phyloP scores from a whole-genome alignment of 2,329 filamentous ascomycete species.

The Macrophomina tecta region DNA sequence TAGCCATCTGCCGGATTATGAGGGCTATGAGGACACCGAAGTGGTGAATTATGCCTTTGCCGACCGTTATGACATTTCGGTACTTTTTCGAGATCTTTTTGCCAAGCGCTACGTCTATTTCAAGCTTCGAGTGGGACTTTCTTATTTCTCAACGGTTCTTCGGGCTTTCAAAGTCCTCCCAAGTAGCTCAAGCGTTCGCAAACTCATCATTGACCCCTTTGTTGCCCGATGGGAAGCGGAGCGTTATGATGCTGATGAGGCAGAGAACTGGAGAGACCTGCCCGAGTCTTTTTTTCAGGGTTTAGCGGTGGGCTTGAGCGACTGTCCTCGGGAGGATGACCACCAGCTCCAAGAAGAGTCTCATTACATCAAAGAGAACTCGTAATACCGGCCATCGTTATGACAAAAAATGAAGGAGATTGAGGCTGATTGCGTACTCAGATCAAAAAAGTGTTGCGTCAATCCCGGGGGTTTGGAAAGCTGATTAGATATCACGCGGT shows the following conservation, averaged over 20 bases:
- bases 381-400: no score
- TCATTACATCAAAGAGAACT: no score
- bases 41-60: conserved; percentile 2
- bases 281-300: neutral
- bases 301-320: no score
- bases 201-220: neutral
- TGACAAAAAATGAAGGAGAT: no score
- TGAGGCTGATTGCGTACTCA: no score
- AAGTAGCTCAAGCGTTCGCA: neutral
- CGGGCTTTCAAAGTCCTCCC: neutral
- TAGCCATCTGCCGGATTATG: neutral
- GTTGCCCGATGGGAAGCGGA: neutral
- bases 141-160: no score
- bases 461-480: no score
- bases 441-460: no score
- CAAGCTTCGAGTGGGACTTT: neutral
- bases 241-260: neutral
- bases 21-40: neutral
- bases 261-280: neutral
- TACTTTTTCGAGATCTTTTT: neutral
- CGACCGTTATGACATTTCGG: conserved; percentile 9
- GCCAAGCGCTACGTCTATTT: neutral
- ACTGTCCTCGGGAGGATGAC: no score
- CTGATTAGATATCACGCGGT: no score
- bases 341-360: no score